phyloP scores from a whole-genome alignment of 2,329 filamentous ascomycete species.

The Epichloe uncinata region DNA sequence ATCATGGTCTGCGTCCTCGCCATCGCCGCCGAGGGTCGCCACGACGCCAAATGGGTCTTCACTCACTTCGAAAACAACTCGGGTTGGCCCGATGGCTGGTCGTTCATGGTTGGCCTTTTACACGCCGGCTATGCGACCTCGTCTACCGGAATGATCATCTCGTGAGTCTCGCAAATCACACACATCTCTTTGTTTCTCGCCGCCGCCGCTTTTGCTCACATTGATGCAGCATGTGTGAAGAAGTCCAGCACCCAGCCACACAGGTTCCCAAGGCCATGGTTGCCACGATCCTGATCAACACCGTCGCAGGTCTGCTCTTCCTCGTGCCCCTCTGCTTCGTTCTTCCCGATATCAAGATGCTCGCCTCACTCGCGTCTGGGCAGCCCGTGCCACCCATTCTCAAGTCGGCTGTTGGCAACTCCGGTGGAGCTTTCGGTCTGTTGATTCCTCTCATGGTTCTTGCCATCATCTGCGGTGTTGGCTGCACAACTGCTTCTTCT shows the following conservation, averaged over 20 bases:
- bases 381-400: constrained; percentile 55
- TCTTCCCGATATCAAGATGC: constrained; percentile 45
- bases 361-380: constrained; percentile 38
- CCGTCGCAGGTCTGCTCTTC: constrained; percentile 51
- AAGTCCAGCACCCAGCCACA: constrained; percentile 49
- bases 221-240: constrained; percentile 52
- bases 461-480: constrained; percentile 52
- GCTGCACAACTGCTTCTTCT: constrained; percentile 55
- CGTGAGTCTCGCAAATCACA: constrained; percentile 32
- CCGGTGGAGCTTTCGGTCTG: constrained; percentile 48
- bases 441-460: constrained; percentile 53
- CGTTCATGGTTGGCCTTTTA: constrained; percentile 58
- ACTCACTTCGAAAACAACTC: constrained; percentile 53
- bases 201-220: not conserved
- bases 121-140: constrained; percentile 64
- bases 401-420: constrained; percentile 44
- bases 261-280: constrained; percentile 66
- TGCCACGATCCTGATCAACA: constrained; percentile 52
- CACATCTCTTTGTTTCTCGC: not conserved
- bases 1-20: constrained; percentile 49
- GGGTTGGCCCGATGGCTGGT: constrained; percentile 59
- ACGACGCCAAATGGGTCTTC: constrained; percentile 49
- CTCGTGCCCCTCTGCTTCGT: constrained; percentile 58
- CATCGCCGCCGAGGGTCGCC: constrained; percentile 56
- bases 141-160: constrained; percentile 69